phyloP scores from a whole-genome alignment of 2,329 filamentous ascomycete genomes.

The Lasiodiplodia gonubiensis region DNA sequence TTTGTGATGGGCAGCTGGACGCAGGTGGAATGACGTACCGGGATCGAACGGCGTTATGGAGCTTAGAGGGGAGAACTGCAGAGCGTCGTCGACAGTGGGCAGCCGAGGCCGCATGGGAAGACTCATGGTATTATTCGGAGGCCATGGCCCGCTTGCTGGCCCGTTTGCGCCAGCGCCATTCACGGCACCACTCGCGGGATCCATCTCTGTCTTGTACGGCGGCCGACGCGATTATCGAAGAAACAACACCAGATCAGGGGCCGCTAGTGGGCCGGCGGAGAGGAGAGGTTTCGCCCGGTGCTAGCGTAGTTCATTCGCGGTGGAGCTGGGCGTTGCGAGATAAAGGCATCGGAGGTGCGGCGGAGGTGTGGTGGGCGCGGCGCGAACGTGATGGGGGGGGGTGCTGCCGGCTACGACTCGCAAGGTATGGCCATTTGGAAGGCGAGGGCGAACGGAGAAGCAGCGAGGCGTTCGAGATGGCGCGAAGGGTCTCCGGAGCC shows the following conservation, averaged over 20 bases:
- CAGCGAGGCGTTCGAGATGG: not conserved
- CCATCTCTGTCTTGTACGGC: slow-evolving; percentile 24
- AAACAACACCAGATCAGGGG: slow-evolving; percentile 3
- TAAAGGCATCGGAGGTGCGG: slow-evolving; percentile 18
- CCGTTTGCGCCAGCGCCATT: slow-evolving; percentile 24
- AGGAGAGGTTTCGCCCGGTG: not conserved
- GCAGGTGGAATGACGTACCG: slow-evolving; percentile 56
- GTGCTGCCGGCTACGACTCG: not conserved
- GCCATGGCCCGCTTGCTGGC: slow-evolving; percentile 39
- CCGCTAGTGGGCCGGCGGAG: too few relatives aligned
- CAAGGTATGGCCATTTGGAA: not conserved
- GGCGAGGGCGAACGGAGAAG: not conserved
- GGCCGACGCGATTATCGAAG: slow-evolving; percentile 4
- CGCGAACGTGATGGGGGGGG: not conserved
- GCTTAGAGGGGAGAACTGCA: slow-evolving; percentile 82
- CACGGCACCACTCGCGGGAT: slow-evolving; percentile 15
- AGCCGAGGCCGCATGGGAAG: slow-evolving; percentile 45
- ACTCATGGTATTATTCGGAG: slow-evolving; percentile 37
- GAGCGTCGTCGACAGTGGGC: slow-evolving; percentile 70
- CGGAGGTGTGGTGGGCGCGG: slow-evolving; percentile 14
- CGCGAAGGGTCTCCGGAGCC: slow-evolving; percentile 9
- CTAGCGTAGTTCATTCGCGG: slow-evolving; percentile 5
- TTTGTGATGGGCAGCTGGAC: slow-evolving; percentile 11
- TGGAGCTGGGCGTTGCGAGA: not conserved
- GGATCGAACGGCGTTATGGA: slow-evolving; percentile 80